Evolutionary conservation across 805 yeast genomes (phyloP).

Genomic region (Lachancea sp.): DNA sequence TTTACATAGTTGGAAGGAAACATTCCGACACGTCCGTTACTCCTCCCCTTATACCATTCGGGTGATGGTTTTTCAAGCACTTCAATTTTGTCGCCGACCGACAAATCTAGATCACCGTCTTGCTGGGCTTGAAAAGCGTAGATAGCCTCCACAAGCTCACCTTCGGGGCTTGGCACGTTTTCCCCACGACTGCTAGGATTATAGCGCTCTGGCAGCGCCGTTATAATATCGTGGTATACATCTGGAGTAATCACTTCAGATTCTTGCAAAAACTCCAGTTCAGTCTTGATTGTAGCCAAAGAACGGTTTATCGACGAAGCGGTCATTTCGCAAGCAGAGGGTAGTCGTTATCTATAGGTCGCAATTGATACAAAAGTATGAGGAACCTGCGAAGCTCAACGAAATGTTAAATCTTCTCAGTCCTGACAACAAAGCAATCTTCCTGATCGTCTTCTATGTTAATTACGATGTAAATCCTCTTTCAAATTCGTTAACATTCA

Average conservation of each 20-base stretch:
- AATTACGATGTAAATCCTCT: too few species aligned
- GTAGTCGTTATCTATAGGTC: neutral
- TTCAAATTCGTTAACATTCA: too few species aligned
- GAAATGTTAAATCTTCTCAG: too few species aligned
- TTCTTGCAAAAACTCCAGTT: slow-evolving; percentile 71
- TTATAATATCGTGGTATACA: slow-evolving; percentile 45
- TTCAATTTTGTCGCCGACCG: slow-evolving; percentile 60
- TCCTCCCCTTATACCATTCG: slow-evolving; percentile 88
- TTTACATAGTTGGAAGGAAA: slow-evolving; percentile 87
- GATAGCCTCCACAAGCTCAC: slow-evolving; percentile 54
- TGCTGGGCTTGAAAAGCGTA: slow-evolving; percentile 74
- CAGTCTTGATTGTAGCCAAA: slow-evolving; percentile 65
- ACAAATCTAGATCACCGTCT: slow-evolving; percentile 61
- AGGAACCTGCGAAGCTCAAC: too few species aligned
- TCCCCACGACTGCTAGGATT: slow-evolving; percentile 3
- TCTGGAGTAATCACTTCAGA: slow-evolving; percentile 61
- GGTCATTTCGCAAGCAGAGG: slow-evolving; percentile 27
- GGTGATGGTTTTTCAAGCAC: slow-evolving; percentile 67
- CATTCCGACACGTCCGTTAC: slow-evolving; percentile 59
- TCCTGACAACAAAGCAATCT: too few species aligned
- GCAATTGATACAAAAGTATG: neutral
- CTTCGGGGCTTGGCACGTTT: slow-evolving; percentile 5
- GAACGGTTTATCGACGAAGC: slow-evolving; percentile 71
- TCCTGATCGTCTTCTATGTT: too few species aligned
- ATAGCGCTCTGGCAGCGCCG: slow-evolving; percentile 47